Evolutionary conservation across 805 yeast species (phyloP).

Genomic region (Saturnispora quitensis): DNA sequence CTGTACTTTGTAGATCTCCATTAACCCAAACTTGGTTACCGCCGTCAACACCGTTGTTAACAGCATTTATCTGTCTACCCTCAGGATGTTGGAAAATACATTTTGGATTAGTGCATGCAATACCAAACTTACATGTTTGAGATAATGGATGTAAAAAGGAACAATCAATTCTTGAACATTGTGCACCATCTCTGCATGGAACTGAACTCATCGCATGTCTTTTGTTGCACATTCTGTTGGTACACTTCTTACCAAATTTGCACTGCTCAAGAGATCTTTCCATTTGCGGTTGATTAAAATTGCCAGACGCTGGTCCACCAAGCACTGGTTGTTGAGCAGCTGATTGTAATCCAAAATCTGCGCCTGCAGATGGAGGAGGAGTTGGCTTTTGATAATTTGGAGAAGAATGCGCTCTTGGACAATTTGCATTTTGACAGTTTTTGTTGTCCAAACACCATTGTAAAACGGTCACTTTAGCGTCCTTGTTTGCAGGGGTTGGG

Average conservation of each 20-base stretch:
- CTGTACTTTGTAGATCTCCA: slow-evolving; percentile 12
- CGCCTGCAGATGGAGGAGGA: slow-evolving; percentile 16
- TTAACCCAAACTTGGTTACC: slow-evolving; percentile 29
- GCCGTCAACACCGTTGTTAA: not conserved
- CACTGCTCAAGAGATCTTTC: slow-evolving; percentile 71
- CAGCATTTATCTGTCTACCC: slow-evolving; percentile 40
- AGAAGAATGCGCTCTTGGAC: slow-evolving; percentile 79
- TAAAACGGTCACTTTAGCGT: slow-evolving; percentile 54
- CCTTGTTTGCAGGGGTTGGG: slow-evolving; percentile 78
- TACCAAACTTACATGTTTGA: slow-evolving; percentile 75
- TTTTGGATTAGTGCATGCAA: slow-evolving; percentile 57
- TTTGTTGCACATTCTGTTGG: slow-evolving; percentile 68
- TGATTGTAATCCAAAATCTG: not conserved
- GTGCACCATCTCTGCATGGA: slow-evolving; percentile 74
- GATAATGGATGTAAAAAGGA: slow-evolving; percentile 71
- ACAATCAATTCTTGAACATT: slow-evolving; percentile 75
- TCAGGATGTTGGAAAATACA: slow-evolving; percentile 78
- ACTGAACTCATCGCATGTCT: slow-evolving; percentile 74
- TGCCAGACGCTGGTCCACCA: not conserved
- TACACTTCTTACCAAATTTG: slow-evolving; percentile 68
- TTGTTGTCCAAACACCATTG: slow-evolving; percentile 75
- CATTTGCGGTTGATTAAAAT: not conserved
- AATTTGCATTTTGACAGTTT: slow-evolving; percentile 48
- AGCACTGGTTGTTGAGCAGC: not conserved
- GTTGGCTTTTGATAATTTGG: slow-evolving; percentile 35